Base-by-base conservation (phyloP, 331 rosid species). In the Telfairia occidentalis region DNA sequence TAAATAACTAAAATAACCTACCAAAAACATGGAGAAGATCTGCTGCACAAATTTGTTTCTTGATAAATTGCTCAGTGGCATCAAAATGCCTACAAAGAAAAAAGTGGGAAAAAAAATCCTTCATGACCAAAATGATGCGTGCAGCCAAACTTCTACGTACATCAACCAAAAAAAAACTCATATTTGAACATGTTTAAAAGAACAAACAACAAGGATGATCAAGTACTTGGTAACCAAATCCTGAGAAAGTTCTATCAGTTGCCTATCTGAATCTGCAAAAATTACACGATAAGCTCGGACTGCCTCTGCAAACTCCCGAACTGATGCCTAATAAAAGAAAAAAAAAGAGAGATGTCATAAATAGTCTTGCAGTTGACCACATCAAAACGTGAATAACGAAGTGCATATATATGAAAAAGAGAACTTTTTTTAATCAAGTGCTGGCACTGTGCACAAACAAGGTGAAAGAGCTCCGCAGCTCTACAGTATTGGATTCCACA, bases 251-350 rank as follows among this genome's bases (percentile, higher is more conserved):
- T 78, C 80, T 71, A 85, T 78, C 76, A 91, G 89, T 78, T 91
- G 96, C 73, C 76, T 81, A 74, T 87, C 96, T 63, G 96, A 90
- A 85, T 91, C 96, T 30, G 96, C 96, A 86, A 94, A 95, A 84
- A 95, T 91, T 38, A 85, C 90, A 38, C 84, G 85, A 84, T 89
- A 87, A 76, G 97, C 96, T 80, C 85, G 90, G 76, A 91, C 76
- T 73, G 97, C 97, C 86, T 91, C 97, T 67, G 80, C 89, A 86
- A 95, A 90, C 85, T 90, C 97, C 49, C 80, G 87, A 79, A 89
- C 81, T 72, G 90, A 75, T 24, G 75, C 85, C 97, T 95, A 78
- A 58, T 71, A 59, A 50, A 50, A 59, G 80, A 78, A 77, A 59
- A 78, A 58, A 24, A 7, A 71, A 34, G 50, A 34, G 48, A 42